A percentile compares a stretch with the other conserved stretches of the same genome.
Evolutionary conservation across 1,139 yeast genomes (phyloP).

Genomic region (Chernovozyma sophiae-reginae): DNA sequence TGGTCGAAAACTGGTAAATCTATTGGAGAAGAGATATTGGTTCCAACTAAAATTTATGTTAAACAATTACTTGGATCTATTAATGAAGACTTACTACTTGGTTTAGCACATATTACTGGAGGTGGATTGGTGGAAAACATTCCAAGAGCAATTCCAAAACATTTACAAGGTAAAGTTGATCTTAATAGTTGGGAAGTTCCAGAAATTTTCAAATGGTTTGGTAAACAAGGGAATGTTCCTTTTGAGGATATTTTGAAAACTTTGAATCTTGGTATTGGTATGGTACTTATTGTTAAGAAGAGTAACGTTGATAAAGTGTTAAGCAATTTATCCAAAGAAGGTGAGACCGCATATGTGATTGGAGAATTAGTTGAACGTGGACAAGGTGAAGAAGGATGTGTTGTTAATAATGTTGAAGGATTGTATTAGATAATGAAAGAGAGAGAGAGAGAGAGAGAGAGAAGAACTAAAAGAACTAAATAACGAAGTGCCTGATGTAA

Average conservation of each 20-base stretch:
- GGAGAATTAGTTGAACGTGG: slow-evolving; percentile 65
- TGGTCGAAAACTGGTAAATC: slow-evolving; percentile 68
- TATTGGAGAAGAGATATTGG: slow-evolving; percentile 80
- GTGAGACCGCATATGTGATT: slow-evolving; percentile 75
- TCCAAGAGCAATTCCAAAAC: slow-evolving; percentile 87
- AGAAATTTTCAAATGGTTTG: slow-evolving; percentile 89
- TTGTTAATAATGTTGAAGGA: slow-evolving; percentile 58
- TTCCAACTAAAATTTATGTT: slow-evolving; percentile 93
- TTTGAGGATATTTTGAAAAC: slow-evolving; percentile 81
- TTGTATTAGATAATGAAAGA: slow-evolving; percentile 42
- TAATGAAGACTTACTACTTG: slow-evolving; percentile 64
- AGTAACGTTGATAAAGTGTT: slow-evolving; percentile 59
- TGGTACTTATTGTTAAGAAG: slow-evolving; percentile 78
- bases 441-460: no score
- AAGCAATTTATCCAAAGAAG: slow-evolving; percentile 52
- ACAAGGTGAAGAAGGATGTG: slow-evolving; percentile 57
- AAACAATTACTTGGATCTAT: slow-evolving; percentile 80
- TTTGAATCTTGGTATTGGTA: slow-evolving; percentile 94
- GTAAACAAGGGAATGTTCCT: slow-evolving; percentile 88
- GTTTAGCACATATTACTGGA: slow-evolving; percentile 96
- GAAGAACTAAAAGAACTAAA: background rate
- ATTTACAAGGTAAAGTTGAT: slow-evolving; percentile 78
- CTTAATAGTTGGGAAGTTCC: slow-evolving; percentile 80
- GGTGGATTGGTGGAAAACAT: slow-evolving; percentile 96
- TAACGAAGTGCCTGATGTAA: slow-evolving; percentile 9